Base-by-base conservation (phyloP, 2,329 filamentous ascomycete genomes). In the Monilinia aucupariae region DNA sequence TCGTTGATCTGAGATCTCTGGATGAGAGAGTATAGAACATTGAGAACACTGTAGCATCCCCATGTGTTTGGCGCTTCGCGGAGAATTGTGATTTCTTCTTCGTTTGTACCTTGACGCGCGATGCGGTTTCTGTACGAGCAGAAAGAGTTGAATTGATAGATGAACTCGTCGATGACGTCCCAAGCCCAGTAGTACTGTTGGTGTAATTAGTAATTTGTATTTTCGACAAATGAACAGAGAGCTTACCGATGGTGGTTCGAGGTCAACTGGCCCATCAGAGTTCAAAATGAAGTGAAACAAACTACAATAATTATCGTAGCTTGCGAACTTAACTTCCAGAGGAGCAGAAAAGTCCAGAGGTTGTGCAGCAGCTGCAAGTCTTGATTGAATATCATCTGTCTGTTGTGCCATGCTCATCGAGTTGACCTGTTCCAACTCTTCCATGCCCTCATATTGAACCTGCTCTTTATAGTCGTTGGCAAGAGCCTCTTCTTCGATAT, bases 111-210 rank as follows among this genome's bases (percentile, higher is more conserved):
- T 82, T 87, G 82, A 64, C 92, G 86, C 68, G 94, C 94, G 71
- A 96, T 87, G 70, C 92, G 88, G 78, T 96, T 92, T 74, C 94
- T 88, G 84, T 97, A 97, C 67, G 92, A 91, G 77, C 92, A 97
- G 83, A 99, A 99, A 64, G 92, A 96, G 83, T 99, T 97, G 84
- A 99, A 99, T 78, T 99, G 94, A 82, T 99, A 99, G 80, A 99
- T 97, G 82, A 99, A 99, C 79, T 99, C 94, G 78, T 99, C 94
- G 79, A 99, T 97, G 71, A 97, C 93, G 77, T 99, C 94, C 94
- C 94, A 99, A 49, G 94, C 94, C 94, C 94, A 99, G 82, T 93
- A 97, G 81, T 96, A 96, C 91, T 97, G 76, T 51, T 54, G 61
- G 48, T 56, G 41, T 39, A 62, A 50, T 69, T 61, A 72, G 74